These are phyloP conservation scores for Astrothelium macrocarpum DNA, from an alignment of 495 filamentous ascomycete species.

Conservation along the genomic window DNA sequence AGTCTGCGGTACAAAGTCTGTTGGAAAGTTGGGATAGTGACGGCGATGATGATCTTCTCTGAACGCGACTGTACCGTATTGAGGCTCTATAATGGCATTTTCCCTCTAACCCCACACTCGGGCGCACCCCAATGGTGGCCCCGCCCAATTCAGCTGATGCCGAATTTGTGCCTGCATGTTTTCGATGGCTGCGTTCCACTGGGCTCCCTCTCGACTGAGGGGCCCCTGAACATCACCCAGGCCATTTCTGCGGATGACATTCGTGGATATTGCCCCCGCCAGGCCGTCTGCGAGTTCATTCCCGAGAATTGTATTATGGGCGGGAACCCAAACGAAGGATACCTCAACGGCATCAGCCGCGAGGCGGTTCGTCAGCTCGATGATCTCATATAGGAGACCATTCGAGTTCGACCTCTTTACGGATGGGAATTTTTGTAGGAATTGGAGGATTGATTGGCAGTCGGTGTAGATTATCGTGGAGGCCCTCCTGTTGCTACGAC, in stretches of 20 bases:
- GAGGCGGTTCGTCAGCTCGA: neutral
- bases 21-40: conserved; percentile 17
- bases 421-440: neutral
- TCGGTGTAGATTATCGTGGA: neutral
- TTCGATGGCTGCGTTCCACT: neutral
- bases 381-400: neutral
- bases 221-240: neutral
- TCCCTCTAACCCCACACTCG: no score
- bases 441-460: neutral
- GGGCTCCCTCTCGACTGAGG: neutral
- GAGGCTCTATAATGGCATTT: neutral
- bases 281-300: neutral
- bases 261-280: neutral
- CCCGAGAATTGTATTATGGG: neutral
- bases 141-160: neutral
- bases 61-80: neutral
- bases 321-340: neutral
- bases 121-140: neutral
- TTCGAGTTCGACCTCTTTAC: neutral
- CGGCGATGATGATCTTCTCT: neutral
- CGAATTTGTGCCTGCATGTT: neutral
- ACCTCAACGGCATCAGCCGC: neutral
- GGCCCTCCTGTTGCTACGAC: neutral
- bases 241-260: neutral
- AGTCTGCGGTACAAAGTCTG: conserved; percentile 22